Evolutionary conservation across 2,329 filamentous ascomycete genomes (phyloP), one percentile per base, ranked within the genome.

Genomic region (Aspergillus aculeatus): DNA sequence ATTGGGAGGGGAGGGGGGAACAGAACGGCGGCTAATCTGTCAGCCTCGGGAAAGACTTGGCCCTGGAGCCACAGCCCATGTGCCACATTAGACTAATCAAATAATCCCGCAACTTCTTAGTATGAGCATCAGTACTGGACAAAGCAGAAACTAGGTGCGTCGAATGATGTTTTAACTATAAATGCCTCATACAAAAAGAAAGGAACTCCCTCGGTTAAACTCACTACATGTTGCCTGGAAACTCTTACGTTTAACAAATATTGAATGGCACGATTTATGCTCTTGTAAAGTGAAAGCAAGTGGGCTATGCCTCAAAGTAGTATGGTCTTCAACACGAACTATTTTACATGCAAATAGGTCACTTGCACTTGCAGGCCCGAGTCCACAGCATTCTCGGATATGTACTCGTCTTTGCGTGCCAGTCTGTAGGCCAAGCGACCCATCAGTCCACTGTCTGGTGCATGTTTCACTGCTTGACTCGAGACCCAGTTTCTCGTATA

Each of bases 1-100:
- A 67, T 64, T 66, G 56, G 56, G 53, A 35, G 5, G 41, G 41
- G 59, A 44, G 58, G 50, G 47, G 58, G 16, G 23, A 26, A 32
- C 10, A 24, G 32, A 16, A 35, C 26, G 38, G 38, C 53, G 53
- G 53, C n/a, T 55, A 35, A 47, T 55, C 38, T 44, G 38, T 44
- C 38, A 55, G 53, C 53, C 53, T 55, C 53, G 53, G 53, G 47
- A 55, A 55, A 55, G 53, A 44, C 44, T 54, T 24, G 32, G 51
- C 51, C 31, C 21, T 19, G 29, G 41, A 31, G 12, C 50, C 14
- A 38, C 38, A 24, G 19, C 19, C 29, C 24, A 48, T 55, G 53
- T 48, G 41, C n/a, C 19, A 48, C 41, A 35, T 16, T 32, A 24
- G 32, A 29, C 10, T 19, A 24, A n/a, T 44, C 7, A 29, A 10